Base-by-base conservation (phyloP, 768 basidiomycete genomes). In the Cytidiella melzeri region DNA sequence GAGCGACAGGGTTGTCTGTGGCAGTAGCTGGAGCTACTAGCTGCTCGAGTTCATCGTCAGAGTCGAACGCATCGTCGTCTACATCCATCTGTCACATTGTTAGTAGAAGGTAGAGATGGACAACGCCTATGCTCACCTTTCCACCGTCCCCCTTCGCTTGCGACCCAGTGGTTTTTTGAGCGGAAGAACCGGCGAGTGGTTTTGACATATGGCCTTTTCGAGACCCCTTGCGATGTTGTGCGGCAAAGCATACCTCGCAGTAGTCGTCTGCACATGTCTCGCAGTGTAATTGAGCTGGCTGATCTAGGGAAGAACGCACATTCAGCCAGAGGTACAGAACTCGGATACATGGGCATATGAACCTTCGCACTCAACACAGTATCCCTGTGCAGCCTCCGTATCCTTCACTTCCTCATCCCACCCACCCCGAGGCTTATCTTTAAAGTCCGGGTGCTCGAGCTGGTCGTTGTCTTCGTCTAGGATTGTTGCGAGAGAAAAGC, bases 311-410 rank as follows among this genome's bases (percentile, higher is more conserved):
- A 11, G 7, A 38, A 24, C 42, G 41, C 11, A 41, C 42, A 36
- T 24, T 43, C 15, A 41, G 26, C 12, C 19, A 27, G 9, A 19
- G 9, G 11, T 11, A 13, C n/a, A 21, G 11, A 25, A 12, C 3
- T n/a, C n/a, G 53, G 25, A 34, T 64, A 24, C 68, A 34, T 34
- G 9, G 15, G 30, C 30, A 15, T 7, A 15, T 15, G 58, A 52
- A 89, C 90, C 90, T 79, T 92, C 90, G 62, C 90, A 92, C 65
- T 92, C 90, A 45, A 91, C 64, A 54, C 90, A 92, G 59, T 73
- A 84, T 0, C 87, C 88, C 45, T 87, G 81, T 10, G 69, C 64
- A 12, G 71, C 67, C 7, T 73, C 69, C 36, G 65, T 71, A 50
- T 64, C 63, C 0, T 62, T 60, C 10, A 71, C 69, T 62, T 86